A percentile compares a stretch with the other conserved stretches of the same genome.
phyloP scores from a whole-genome alignment of 805 yeast genomes.

The Nadsonia fulvescens region DNA sequence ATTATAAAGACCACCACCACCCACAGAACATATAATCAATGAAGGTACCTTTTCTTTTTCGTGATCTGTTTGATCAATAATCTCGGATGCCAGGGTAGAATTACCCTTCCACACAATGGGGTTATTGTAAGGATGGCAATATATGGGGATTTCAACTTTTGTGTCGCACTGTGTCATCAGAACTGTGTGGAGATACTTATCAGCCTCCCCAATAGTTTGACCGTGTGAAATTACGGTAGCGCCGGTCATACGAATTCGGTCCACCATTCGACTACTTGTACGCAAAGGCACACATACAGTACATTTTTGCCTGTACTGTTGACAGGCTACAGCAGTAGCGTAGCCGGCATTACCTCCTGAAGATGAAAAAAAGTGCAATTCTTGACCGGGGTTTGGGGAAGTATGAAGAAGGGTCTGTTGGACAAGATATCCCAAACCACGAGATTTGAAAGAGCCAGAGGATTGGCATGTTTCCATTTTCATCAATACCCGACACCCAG shows the following conservation, averaged over 20 bases:
- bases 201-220: conserved; percentile 69
- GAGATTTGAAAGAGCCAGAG: conserved; percentile 79
- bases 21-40: conserved; percentile 78
- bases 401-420: conserved; percentile 29
- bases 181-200: conserved; percentile 45
- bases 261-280: conserved; percentile 28
- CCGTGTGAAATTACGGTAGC: conserved; percentile 40
- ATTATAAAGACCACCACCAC: conserved; percentile 83
- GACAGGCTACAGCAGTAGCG: conserved; percentile 85
- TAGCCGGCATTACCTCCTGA: conserved; percentile 97
- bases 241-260: conserved; percentile 27
- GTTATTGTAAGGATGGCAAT: conserved; percentile 80
- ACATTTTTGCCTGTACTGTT: conserved; percentile 33
- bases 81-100: conserved; percentile 77
- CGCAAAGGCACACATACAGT: conserved; percentile 44
- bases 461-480: conserved; percentile 83
- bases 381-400: conserved; percentile 5
- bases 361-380: conserved; percentile 46
- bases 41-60: conserved; percentile 28
- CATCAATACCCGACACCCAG: conserved; percentile 49
- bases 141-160: conserved; percentile 47
- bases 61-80: conserved; percentile 47
- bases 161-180: conserved; percentile 40
- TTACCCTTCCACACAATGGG: conserved; percentile 92
- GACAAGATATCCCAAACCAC: conserved; percentile 74